Evolutionary conservation across 73 alveolate species (phyloP), one percentile per base, ranked within the genome.

Genomic region (Blepharisma stoltei): DNA sequence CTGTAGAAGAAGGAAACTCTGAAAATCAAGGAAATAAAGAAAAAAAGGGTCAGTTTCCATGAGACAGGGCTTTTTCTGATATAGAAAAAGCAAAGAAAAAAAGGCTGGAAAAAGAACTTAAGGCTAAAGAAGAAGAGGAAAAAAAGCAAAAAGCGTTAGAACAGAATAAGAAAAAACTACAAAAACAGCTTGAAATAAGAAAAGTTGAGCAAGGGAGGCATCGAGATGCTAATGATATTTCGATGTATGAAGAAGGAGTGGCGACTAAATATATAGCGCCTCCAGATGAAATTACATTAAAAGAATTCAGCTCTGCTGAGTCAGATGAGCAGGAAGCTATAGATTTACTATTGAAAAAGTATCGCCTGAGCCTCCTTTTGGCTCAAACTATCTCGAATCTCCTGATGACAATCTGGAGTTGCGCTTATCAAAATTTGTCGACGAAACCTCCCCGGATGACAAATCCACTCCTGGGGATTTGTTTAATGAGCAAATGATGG

Each of bases 281-380:
- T 46, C 82, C 80, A 50, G 46, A 76, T n/a, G 78, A 70, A 37
- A 55, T 60, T 9, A n/a, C 14, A 14, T 25, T 87, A 25, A 44
- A 78, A 7, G 90, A 82, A 32, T 76, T 87, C 6, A 82, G 80
- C 18, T 70, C 70, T 23, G 94, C 78, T 50, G 94, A 87, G 48
- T 81, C 71, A 11, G 73, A 89, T 45, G 88, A 82, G 11, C 70
- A 53, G 38, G 94, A 87, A 68, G 80, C 86, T 6, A 77, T 87
- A 7, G 54, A 47, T 27, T 20, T 78, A 77, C 69, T 76, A 47
- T 77, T 87, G 90, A 78, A 71, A 80, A 87, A 78, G 73, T 83
- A 67, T n/a, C n/a, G n/a, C n/a, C n/a, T n/a, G n/a, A n/a, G n/a
- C n/a, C n/a, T n/a, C n/a, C n/a, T n/a, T n/a, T n/a, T n/a, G n/a